These are phyloP conservation scores for Phialocephala sp. DNA, from an alignment of 2,329 filamentous ascomycete genomes.

Conservation along the genomic window DNA sequence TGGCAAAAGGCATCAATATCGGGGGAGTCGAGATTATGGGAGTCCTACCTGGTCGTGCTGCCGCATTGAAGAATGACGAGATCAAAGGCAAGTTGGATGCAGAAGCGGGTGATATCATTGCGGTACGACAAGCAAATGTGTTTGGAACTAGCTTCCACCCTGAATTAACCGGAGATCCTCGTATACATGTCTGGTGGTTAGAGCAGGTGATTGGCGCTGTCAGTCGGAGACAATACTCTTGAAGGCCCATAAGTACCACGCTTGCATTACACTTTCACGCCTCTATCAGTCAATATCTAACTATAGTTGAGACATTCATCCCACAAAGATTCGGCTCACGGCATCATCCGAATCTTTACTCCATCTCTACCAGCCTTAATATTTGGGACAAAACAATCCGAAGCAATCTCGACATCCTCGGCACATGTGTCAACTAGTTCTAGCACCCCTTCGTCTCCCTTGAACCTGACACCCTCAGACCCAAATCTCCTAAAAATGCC, in stretches of 20 bases:
- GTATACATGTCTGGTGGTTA: slow-evolving; percentile 96
- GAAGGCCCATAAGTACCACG: background rate
- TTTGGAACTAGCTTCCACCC: slow-evolving; percentile 97
- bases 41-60: slow-evolving; percentile 52
- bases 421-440: slow-evolving; percentile 20
- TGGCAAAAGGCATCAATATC: slow-evolving; percentile 32
- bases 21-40: slow-evolving; percentile 56
- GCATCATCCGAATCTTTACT: slow-evolving; percentile 15
- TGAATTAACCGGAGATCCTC: slow-evolving; percentile 83
- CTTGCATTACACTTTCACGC: no score
- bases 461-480: slow-evolving; percentile 11
- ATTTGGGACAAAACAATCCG: slow-evolving; percentile 25
- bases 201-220: slow-evolving; percentile 62
- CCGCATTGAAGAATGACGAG: slow-evolving; percentile 47
- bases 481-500: slow-evolving; percentile 21
- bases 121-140: slow-evolving; percentile 87
- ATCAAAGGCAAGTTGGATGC: slow-evolving; percentile 45
- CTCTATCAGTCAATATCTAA: no score
- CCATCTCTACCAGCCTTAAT: slow-evolving; percentile 17
- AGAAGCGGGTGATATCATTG: slow-evolving; percentile 77
- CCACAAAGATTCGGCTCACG: background rate
- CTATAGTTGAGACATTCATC: no score
- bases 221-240: slow-evolving; percentile 27
- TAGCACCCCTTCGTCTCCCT: slow-evolving; percentile 12
- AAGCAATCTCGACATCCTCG: slow-evolving; percentile 19